Conservation (phyloP, 169 alveolate species). For the Plasmodium reichenowi region DNA sequence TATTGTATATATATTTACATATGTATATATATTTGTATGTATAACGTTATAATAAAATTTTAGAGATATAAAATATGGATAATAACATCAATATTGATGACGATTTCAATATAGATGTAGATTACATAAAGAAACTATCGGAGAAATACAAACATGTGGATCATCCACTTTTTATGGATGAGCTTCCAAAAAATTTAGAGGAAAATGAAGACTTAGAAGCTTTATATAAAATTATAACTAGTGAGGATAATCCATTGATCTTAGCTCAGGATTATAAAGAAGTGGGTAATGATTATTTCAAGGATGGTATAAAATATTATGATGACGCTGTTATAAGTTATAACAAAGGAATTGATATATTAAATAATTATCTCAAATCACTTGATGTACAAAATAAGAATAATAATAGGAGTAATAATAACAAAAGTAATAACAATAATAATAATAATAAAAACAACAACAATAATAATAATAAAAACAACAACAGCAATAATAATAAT, state of each 20-base stretch:
- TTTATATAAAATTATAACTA: conserved; percentile 39
- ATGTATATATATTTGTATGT: not conserved
- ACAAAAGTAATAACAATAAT: not conserved
- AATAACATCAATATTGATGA: conserved; percentile 19
- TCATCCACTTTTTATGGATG: conserved; percentile 73
- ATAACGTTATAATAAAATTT: not conserved
- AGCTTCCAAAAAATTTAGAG: conserved; percentile 57
- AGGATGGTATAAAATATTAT: conserved; percentile 59
- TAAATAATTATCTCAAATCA: conserved; percentile 3
- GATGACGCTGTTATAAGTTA: conserved; percentile 73
- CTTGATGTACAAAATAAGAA: not conserved
- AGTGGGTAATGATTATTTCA: conserved; percentile 65
- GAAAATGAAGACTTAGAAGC: conserved; percentile 71
- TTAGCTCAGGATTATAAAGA: conserved; percentile 66
- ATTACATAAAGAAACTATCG: conserved; percentile 41
- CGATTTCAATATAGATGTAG: conserved; percentile 56
- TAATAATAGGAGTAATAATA: not conserved
- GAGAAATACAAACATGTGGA: conserved; percentile 62
- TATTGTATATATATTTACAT: not conserved
- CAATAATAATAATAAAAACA: not conserved
- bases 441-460: not conserved
- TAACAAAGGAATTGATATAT: conserved; percentile 49
- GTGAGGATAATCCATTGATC: conserved; percentile 52
- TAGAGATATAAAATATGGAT: too few relatives aligned
- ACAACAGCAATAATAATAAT: not conserved